Evolutionary conservation across 1,284 basidiomycete species (phyloP), one percentile per base, ranked within the genome.

Genomic region (Pisolithus thermaeus): DNA sequence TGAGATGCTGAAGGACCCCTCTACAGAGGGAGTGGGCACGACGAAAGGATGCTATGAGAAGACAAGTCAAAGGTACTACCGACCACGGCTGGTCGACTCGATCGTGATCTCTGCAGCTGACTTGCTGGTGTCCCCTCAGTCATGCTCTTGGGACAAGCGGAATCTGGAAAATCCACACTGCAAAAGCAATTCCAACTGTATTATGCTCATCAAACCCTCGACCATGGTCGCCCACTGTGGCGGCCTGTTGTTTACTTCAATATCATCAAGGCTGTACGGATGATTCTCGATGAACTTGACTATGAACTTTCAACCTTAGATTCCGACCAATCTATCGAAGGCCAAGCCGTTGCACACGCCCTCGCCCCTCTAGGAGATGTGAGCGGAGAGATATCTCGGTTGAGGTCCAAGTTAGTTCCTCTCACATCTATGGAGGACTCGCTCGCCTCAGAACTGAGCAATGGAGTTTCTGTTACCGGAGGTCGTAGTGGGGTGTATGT

Each of bases 111-210:
- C 37, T 2, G 16, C 9, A 16, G 25, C 56, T 64, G 55, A 50
- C 53, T 20, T 8, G 28, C n/a, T 25, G n/a, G 27, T 40, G n/a
- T 25, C 3, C 49, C 32, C 22, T 35, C 47, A 81, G 80, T 81
- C 11, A 77, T 86, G 73, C 71, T 86, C 9, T 75, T 90, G 30
- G 87, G 87, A 9, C 87, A 90, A 62, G 85, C 87, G 53, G 87
- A 89, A 69, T 86, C 84, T 36, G 87, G 87, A 47, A 90, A 89
- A 66, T 87, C 84, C 0, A 88, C 87, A 1, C 73, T 90, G 7
- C 84, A 85, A 61, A 89, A 88, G 59, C 85, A 90, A 66, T 88
- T 90, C 61, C 87, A 90, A 61, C 74, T 90, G 1, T 83, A 83
- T 67, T 88, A 90, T 60, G 80, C 86, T 2, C 82, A 84, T 7